phyloP scores from a whole-genome alignment of 768 basidiomycete species.

The Tricholoma furcatifolium region DNA sequence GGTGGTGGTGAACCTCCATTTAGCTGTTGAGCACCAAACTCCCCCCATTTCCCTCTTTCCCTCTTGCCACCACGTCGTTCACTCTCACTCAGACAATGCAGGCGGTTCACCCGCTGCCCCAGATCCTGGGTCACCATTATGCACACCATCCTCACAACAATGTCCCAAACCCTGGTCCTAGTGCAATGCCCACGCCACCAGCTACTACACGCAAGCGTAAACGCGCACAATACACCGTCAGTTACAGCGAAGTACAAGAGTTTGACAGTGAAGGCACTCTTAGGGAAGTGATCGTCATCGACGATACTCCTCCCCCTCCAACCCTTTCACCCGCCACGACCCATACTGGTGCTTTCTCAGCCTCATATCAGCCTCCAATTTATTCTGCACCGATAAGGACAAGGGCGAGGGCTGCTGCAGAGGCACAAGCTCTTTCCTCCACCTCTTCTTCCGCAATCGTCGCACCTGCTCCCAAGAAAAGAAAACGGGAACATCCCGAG shows the following conservation, averaged over 20 bases:
- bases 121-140: conserved; percentile 67
- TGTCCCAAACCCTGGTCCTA: conserved; percentile 47
- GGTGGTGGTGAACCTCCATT: conserved; percentile 37
- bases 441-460: conserved; percentile 64
- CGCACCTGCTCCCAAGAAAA: conserved; percentile 78
- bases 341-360: conserved; percentile 68
- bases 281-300: conserved; percentile 89
- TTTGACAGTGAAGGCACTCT: conserved; percentile 75
- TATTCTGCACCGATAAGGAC: conserved; percentile 80
- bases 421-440: conserved; percentile 75
- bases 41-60: conserved; percentile 27
- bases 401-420: conserved; percentile 82
- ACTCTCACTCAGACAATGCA: conserved; percentile 60
- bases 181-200: conserved; percentile 70
- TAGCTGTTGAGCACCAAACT: conserved; percentile 38
- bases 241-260: conserved; percentile 87
- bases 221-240: conserved; percentile 77
- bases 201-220: conserved; percentile 79
- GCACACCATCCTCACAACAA: conserved; percentile 55
- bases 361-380: conserved; percentile 76
- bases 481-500: conserved; percentile 75
- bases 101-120: conserved; percentile 65
- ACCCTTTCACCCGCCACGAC: conserved; percentile 77
- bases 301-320: conserved; percentile 85
- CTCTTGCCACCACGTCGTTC: conserved; percentile 51